phyloP scores from a whole-genome alignment of 192 early-diverging fungal species.

The Coemansia sp. region DNA sequence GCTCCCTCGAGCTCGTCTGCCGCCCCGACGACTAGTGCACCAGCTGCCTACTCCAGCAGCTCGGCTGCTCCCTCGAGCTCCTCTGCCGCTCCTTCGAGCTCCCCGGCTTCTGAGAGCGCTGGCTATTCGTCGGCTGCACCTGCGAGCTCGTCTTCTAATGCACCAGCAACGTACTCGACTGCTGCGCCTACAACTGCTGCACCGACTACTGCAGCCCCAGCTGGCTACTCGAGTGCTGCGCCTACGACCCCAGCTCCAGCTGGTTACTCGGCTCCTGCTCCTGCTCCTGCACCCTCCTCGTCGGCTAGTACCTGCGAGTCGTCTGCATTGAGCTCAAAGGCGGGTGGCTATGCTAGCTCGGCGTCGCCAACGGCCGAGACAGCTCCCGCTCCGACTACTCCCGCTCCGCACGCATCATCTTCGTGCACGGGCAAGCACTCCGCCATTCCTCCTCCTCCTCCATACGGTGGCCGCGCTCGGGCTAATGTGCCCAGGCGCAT shows the following conservation, averaged over 20 bases:
- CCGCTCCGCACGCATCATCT: not conserved
- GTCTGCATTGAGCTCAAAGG: not conserved
- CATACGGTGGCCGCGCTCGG: not conserved
- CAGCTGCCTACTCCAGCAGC: not conserved
- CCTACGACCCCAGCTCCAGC: not conserved
- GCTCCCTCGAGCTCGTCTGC: not conserved
- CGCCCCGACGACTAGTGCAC: not conserved
- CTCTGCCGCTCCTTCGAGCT: not conserved
- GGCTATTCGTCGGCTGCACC: no score
- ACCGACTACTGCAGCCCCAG: not conserved
- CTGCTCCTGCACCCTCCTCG: not conserved
- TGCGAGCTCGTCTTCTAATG: no score
- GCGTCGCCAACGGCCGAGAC: not conserved
- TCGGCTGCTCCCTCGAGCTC: not conserved
- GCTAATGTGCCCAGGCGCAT: constrained; percentile 11
- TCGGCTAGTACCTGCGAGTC: not conserved
- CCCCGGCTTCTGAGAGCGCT: not conserved
- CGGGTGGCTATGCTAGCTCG: not conserved
- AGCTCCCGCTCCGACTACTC: not conserved
- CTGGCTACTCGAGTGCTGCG: no score
- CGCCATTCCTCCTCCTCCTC: not conserved
- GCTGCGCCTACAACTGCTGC: no score
- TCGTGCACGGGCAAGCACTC: not conserved
- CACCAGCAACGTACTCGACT: no score
- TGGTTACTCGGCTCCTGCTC: not conserved